These are phyloP conservation scores for Pleurotus sapidus DNA, from an alignment of 768 basidiomycete species.

Conservation along the genomic window DNA sequence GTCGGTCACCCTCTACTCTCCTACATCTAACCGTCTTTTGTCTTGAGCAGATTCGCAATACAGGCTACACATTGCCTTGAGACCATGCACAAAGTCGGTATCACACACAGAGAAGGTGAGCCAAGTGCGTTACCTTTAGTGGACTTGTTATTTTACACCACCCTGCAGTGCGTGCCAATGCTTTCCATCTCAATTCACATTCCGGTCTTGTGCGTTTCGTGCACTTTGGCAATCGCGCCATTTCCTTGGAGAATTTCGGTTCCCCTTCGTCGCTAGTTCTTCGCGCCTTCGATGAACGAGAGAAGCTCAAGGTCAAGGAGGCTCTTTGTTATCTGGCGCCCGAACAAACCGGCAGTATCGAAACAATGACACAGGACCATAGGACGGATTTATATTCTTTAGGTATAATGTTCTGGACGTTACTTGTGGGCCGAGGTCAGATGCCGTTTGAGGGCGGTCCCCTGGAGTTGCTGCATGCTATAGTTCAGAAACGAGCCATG, in stretches of 20 bases:
- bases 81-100: slow-evolving; percentile 53
- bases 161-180: slow-evolving; percentile 63
- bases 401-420: slow-evolving; percentile 72
- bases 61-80: slow-evolving; percentile 73
- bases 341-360: slow-evolving; percentile 73
- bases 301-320: slow-evolving; percentile 72
- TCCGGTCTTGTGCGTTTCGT: slow-evolving; percentile 68
- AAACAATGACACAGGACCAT: slow-evolving; percentile 70
- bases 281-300: slow-evolving; percentile 54
- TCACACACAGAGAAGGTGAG: slow-evolving; percentile 65
- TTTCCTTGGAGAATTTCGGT: slow-evolving; percentile 68
- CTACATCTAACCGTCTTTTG: neutral
- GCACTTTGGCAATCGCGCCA: slow-evolving; percentile 73
- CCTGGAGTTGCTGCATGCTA: slow-evolving; percentile 64
- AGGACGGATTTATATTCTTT: slow-evolving; percentile 74
- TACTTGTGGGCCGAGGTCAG: slow-evolving; percentile 66
- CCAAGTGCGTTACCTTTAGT: neutral
- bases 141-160: neutral
- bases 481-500: slow-evolving; percentile 72
- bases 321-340: slow-evolving; percentile 74
- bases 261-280: slow-evolving; percentile 71
- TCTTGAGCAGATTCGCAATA: slow-evolving; percentile 57
- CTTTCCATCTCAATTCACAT: slow-evolving; percentile 70
- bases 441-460: slow-evolving; percentile 62
- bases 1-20: slow-evolving; percentile 15